These are phyloP conservation scores for Oryza meyeriana DNA, from an alignment of 176 grass and related monocot genomes.

Conservation along the genomic window DNA sequence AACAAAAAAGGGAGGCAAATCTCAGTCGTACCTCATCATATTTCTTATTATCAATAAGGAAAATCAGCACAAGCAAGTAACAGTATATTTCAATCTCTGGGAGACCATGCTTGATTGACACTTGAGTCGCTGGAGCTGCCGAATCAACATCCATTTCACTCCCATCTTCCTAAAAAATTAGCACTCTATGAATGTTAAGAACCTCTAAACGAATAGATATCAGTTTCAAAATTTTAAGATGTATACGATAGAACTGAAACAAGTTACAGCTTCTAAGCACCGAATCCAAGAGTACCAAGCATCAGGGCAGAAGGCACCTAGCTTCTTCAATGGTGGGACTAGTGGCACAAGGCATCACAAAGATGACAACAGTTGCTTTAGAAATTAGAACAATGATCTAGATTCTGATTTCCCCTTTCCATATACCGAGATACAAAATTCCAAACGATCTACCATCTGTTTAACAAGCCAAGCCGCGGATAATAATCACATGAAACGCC, in stretches of 20 bases:
- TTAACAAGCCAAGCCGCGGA: not conserved
- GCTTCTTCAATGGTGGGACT: not conserved
- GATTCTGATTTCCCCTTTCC: not conserved
- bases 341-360: not conserved
- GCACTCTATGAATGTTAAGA: not conserved
- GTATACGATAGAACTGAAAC: not conserved
- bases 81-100: slow-evolving; percentile 87
- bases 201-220: not conserved
- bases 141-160: slow-evolving; percentile 79
- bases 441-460: not conserved
- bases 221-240: not conserved
- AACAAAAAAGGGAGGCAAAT: not conserved
- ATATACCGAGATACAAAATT: not conserved
- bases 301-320: not conserved
- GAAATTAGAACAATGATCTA: not conserved
- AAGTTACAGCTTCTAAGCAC: not conserved
- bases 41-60: slow-evolving; percentile 72
- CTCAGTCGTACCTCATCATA: slow-evolving; percentile 49
- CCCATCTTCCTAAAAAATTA: slow-evolving; percentile 55
- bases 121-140: slow-evolving; percentile 34
- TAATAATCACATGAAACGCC: not conserved
- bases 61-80: slow-evolving; percentile 80
- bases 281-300: not conserved
- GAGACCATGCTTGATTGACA: slow-evolving; percentile 56
- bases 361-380: not conserved